Evolutionary conservation across 441 rosid species (phyloP), one percentile per base, ranked within the genome.

Genomic region (Gossypium lobatum): DNA sequence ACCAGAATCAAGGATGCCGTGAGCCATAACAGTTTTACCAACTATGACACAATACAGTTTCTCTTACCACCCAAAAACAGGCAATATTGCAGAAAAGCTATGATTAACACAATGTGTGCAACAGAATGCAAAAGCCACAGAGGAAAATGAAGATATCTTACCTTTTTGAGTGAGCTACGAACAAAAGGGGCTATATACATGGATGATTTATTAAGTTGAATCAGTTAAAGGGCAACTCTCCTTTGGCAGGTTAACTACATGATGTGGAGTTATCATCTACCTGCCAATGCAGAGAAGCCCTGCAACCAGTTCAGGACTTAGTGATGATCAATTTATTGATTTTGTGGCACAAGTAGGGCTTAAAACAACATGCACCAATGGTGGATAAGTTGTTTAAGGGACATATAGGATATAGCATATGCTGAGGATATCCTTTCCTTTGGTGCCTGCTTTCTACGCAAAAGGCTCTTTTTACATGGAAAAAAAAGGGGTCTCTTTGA

Each of bases 201-300:
- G 45, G 45, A 39, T 8, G 45, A 58, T 39, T 58, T 16, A 58
- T 63, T 84, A 87, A 87, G 89, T 86, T 53, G 83, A 86, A 84
- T 76, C 74, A 84, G 93, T 86, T 75, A 60, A 68, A 85, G 93
- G 93, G 92, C 93, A 92, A 92, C 97, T 88, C 97, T 92, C 92
- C 95, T 89, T 92, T 88, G 93, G 95, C 92, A 39, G 81, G 73
- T 68, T 78, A 72, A 66, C 8, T n/a, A 48, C 46, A 42, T 42
- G 20, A 23, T 23, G 13, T 21, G 4, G n/a, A 28, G 46, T 39
- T 5, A 17, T 59, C 8, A 57, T 2, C 7, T 4, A 34, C 79
- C 83, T 88, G 92, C 93, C 97, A 86, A 83, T 50, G 82, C 86
- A 85, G 87, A 84, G 87, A 64, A 72, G 84, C 90, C 95, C 92